Base-by-base conservation (phyloP, 208 protist genomes). In the Zelonia costaricensis region DNA sequence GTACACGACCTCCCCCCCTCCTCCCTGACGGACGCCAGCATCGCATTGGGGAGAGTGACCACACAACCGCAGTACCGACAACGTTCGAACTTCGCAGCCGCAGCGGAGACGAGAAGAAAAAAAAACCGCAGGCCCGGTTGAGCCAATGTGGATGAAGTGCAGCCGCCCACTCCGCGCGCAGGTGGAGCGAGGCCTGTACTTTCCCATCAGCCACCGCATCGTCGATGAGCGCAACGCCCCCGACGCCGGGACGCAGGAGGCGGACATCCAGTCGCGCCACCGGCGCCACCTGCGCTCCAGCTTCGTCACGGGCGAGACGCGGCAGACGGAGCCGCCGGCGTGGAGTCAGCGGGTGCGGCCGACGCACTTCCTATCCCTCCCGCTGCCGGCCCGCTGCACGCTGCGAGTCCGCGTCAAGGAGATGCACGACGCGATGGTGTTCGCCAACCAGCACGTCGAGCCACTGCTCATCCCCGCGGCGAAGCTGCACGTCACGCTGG, bases 191-290 rank as follows among this genome's bases (percentile, higher is more conserved):
- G 89, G 89, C 16, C 72, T 95, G 48, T 95, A 92, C 70, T 95
- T 93, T 62, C 90, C 90, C 55, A 93, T 95, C 44, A 91, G 92
- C 62, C 83, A 90, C 63, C 90, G 90, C 51, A 91, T 91, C 39
- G 68, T 88, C 5, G 90, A 95, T 49, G 56, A 67, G 25, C 84
- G 90, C 30, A 67, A 90, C 48, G 55, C 80, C n/a, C 27, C 76
- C 10, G 53, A 63, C 1, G 75, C 76, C 10, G 62, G 40, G 3
- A 42, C 57, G 10, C 72, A 83, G 25, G 75, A 93, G 65, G 52
- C 78, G 9, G 80, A 93, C 47, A 81, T 93, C 30, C 89, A 93
- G 59, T 85, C 82, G 0, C 84, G 85, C 7, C 88, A 88, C 58
- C 86, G 86, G 40, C 82, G 86, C 40, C 72, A 90, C 43, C 83